Conservation (phyloP, 257 asterid species). For the Penstemon newberryi region DNA sequence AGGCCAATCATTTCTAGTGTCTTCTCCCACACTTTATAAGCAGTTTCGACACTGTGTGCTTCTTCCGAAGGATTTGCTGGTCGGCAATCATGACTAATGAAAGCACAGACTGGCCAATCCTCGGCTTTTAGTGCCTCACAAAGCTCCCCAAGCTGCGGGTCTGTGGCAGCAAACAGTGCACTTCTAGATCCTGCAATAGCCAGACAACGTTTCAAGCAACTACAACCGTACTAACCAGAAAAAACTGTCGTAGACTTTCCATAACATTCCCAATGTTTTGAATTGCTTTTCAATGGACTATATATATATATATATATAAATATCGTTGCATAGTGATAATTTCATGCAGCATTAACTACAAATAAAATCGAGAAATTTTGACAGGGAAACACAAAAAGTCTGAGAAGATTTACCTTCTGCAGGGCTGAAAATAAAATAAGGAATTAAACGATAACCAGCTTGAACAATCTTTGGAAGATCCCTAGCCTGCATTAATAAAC, state of each 20-base stretch:
- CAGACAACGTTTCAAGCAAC: conserved; percentile 18
- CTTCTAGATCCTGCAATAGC: conserved; percentile 83
- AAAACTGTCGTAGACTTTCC: too few relatives aligned
- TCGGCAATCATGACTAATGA: conserved; percentile 80
- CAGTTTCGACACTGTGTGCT: conserved; percentile 74
- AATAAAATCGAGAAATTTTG: conserved; percentile 1
- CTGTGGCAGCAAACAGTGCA: conserved; percentile 91
- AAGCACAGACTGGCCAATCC: conserved; percentile 97
- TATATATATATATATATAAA: too few relatives aligned
- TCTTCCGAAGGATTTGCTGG: conserved; percentile 94
- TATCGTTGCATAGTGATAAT: too few relatives aligned
- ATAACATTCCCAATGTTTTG: too few relatives aligned
- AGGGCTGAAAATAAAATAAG: conserved; percentile 81
- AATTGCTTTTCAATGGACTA: too few relatives aligned
- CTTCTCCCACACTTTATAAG: conserved; percentile 79
- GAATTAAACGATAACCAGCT: conserved; percentile 80
- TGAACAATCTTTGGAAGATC: conserved; percentile 88
- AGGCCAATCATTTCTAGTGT: conserved; percentile 84
- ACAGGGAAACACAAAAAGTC: background rate
- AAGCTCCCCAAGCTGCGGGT: conserved; percentile 82
- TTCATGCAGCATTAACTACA: background rate
- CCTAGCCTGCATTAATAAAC: conserved; percentile 69
- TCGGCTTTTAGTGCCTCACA: conserved; percentile 86
- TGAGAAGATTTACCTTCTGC: conserved; percentile 68
- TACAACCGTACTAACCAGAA: too few relatives aligned